Percentiles rank a stretch among this genome's conserved stretches.
phyloP scores from a whole-genome alignment of 1,284 basidiomycete genomes.

The Heterobasidion occidentale region DNA sequence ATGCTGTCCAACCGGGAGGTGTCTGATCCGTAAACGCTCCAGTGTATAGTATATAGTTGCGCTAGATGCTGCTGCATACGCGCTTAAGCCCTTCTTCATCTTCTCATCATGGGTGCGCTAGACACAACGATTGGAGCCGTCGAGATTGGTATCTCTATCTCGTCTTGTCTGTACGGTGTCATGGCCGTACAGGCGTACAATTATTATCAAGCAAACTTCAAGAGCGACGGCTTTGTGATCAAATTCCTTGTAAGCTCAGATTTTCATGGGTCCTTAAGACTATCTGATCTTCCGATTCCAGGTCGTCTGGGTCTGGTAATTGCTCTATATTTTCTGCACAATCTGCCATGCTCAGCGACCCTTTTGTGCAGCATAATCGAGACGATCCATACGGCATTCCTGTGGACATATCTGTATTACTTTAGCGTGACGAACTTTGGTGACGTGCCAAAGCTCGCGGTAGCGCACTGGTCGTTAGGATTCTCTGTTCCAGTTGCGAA shows the following conservation, averaged over 20 bases:
- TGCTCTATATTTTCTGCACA: background rate
- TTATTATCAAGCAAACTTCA: conserved; percentile 2
- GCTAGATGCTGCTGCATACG: too few species aligned
- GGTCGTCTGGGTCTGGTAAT: background rate
- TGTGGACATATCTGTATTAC: background rate
- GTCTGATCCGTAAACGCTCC: too few species aligned
- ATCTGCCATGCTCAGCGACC: background rate
- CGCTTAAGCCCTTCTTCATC: too few species aligned
- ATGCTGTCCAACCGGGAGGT: too few species aligned
- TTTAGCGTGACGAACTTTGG: background rate
- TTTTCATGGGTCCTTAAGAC: background rate
- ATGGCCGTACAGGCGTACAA: background rate
- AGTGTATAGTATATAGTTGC: too few species aligned
- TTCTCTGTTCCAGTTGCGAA: background rate
- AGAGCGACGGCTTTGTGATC: background rate
- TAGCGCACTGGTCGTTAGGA: background rate
- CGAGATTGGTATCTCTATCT: background rate
- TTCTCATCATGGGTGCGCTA: background rate
- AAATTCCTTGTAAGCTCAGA: background rate
- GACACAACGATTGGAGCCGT: background rate
- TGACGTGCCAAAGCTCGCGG: background rate
- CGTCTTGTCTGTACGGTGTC: background rate
- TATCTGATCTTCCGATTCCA: background rate
- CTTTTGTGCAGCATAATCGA: background rate
- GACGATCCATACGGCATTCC: background rate